phyloP scores from a whole-genome alignment of 108 stramenopile genomes.

The Cylindrotheca fusiformis region DNA sequence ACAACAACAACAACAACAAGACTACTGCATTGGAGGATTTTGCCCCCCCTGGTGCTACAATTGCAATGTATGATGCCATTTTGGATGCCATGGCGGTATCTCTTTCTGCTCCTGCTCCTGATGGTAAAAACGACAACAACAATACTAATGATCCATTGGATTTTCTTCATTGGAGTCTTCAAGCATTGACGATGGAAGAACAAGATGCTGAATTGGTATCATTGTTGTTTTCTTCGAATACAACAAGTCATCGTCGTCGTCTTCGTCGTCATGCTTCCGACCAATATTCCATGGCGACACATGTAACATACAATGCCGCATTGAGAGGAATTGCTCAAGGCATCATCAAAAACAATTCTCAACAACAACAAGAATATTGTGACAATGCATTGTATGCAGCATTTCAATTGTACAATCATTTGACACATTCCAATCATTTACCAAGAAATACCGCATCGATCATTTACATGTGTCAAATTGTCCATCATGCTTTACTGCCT shows the following conservation, averaged over 20 bases:
- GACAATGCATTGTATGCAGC: slow-evolving; percentile 54
- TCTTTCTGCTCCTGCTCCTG: not conserved
- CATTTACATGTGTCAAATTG: slow-evolving; percentile 39
- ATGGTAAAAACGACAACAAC: not conserved
- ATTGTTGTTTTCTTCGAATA: not conserved
- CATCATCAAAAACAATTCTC: slow-evolving; percentile 18
- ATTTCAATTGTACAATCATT: slow-evolving; percentile 43
- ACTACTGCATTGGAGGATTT: slow-evolving; percentile 17
- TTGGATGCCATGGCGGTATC: slow-evolving; percentile 56
- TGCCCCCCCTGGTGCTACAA: slow-evolving; percentile 59
- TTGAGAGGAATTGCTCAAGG: slow-evolving; percentile 48
- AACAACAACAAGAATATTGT: too few species aligned
- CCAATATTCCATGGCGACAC: slow-evolving; percentile 39
- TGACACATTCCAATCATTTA: slow-evolving; percentile 32
- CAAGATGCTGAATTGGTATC: slow-evolving; percentile 36
- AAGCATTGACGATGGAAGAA: slow-evolving; percentile 11
- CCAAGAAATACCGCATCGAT: slow-evolving; percentile 59
- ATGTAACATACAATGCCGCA: slow-evolving; percentile 68
- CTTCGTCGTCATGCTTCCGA: slow-evolving; percentile 13
- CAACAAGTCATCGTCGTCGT: slow-evolving; percentile 19
- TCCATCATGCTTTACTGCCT: slow-evolving; percentile 42
- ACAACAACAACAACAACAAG: slow-evolving; percentile 11
- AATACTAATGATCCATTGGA: slow-evolving; percentile 5
- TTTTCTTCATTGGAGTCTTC: slow-evolving; percentile 1
- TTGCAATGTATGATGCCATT: slow-evolving; percentile 55